Evolutionary conservation across 129 eudicot genomes (phyloP).

Genomic region (Flaveria ramosissima): DNA sequence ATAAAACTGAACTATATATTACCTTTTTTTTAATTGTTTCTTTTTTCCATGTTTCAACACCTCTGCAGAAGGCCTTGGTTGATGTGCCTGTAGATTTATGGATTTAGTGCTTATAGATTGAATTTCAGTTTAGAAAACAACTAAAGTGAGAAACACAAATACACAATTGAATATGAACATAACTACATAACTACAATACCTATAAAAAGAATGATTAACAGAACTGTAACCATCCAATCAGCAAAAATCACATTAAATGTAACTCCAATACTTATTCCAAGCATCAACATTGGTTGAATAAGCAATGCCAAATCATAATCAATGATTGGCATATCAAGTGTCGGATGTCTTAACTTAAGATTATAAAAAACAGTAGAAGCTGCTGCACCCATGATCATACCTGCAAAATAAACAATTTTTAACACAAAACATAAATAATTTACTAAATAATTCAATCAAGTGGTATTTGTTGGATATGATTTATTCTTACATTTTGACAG

Average conservation of each 20-base stretch:
- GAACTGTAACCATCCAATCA: slow-evolving; percentile 98
- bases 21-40: slow-evolving; percentile 90
- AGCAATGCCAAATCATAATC: slow-evolving; percentile 94
- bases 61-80: slow-evolving; percentile 73
- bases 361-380: slow-evolving; percentile 82
- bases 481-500: slow-evolving; percentile 75
- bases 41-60: slow-evolving; percentile 93
- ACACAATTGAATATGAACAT: slow-evolving; percentile 1
- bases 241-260: slow-evolving; percentile 88
- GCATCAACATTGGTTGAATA: slow-evolving; percentile 94
- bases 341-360: slow-evolving; percentile 88
- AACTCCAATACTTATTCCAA: slow-evolving; percentile 92
- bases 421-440: not conserved
- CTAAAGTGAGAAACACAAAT: not conserved
- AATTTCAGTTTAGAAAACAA: slow-evolving; percentile 11
- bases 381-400: slow-evolving; percentile 98
- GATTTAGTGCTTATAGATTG: slow-evolving; percentile 12
- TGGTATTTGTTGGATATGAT: slow-evolving; percentile 11
- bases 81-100: slow-evolving; percentile 68
- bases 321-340: slow-evolving; percentile 89
- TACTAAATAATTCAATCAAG: not conserved
- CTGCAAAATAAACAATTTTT: slow-evolving; percentile 32
- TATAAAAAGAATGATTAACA: slow-evolving; percentile 75
- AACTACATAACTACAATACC: slow-evolving; percentile 43
- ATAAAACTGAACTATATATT: not conserved